Evolutionary conservation across 164 flowering plant genomes (phyloP), one percentile per base, ranked within the genome.

Genomic region (Kingdonia uniflora): DNA sequence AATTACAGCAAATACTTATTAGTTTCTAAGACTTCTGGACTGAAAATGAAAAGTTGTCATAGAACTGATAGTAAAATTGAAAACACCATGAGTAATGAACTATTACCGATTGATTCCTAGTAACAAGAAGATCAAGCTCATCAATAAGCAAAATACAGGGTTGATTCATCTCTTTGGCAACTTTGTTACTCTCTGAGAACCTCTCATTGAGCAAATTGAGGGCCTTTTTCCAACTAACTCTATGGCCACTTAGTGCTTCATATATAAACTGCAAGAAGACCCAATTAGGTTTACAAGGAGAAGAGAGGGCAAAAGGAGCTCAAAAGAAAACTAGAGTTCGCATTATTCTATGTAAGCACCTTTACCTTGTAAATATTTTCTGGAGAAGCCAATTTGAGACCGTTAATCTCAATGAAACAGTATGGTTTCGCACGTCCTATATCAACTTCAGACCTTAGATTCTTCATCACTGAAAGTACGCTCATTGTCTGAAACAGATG

Each of bases 81-180:
- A 52, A 45, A 24, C 40, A 35, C 21, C 19, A 62, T n/a, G 47
- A 58, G 23, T n/a, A n/a, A n/a, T n/a, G n/a, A n/a, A n/a, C n/a
- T 29, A 29, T 73, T 85, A 88, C 95, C 77, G 96, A 82, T 64
- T 92, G 99, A 64, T 84, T 92, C 74, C 84, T 73, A 44, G 95
- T 92, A 2, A 92, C 89, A 53, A 92, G 87, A 59, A 88, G 87
- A 77, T 92, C 99, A 65, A 92, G 91, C 71, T 92, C 99, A 71
- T 88, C 95, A 49, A 92, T 88, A 37, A 92, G 95, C 43, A 92
- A 72, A 61, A 92, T 75, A 68, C 99, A 92, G 22, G 96, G 95
- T 39, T 70, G 69, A 48, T 69, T 76, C 45, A 74, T 83, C 24
- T 70, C 79, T 59, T 77, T 87, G 14, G 74, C 61, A 52, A 47